Percentiles rank a stretch among this genome's conserved stretches.
These are phyloP conservation scores for Hericium coralloides DNA, from an alignment of 768 basidiomycete species.

Conservation along the genomic window DNA sequence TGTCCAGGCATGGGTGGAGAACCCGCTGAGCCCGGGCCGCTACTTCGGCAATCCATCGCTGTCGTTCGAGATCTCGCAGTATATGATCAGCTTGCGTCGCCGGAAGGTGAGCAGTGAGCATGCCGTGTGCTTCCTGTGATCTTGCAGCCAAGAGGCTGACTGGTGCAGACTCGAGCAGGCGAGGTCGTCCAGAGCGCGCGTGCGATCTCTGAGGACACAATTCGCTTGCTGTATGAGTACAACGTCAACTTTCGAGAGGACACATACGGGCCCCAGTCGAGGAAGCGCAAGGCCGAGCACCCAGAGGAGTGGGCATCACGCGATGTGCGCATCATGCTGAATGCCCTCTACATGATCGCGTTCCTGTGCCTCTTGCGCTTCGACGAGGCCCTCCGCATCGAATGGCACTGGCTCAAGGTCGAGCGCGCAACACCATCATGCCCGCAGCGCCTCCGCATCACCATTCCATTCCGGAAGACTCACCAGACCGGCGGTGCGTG, in stretches of 20 bases:
- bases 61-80: constrained; percentile 13
- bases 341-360: constrained; percentile 11
- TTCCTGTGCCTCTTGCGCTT: constrained; percentile 18
- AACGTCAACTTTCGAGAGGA: neutral
- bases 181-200: constrained; percentile 18
- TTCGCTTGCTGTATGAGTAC: constrained; percentile 12
- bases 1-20: constrained; percentile 9
- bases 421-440: neutral
- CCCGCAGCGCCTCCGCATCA: neutral
- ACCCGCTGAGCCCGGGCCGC: neutral
- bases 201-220: constrained; percentile 13
- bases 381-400: constrained; percentile 17
- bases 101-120: constrained; percentile 13
- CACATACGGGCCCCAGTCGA: neutral
- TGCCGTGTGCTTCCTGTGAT: too few relatives aligned
- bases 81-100: constrained; percentile 19
- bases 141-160: too few relatives aligned
- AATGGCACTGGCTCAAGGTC: constrained; percentile 11
- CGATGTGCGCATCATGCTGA: constrained; percentile 15
- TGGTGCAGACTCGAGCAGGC: neutral
- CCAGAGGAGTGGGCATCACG: constrained; percentile 12
- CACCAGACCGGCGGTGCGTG: constrained; percentile 16
- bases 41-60: constrained; percentile 17
- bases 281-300: neutral
- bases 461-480: constrained; percentile 15